Base-by-base conservation (phyloP, 2,329 filamentous ascomycete genomes). In the Septoria linicola region DNA sequence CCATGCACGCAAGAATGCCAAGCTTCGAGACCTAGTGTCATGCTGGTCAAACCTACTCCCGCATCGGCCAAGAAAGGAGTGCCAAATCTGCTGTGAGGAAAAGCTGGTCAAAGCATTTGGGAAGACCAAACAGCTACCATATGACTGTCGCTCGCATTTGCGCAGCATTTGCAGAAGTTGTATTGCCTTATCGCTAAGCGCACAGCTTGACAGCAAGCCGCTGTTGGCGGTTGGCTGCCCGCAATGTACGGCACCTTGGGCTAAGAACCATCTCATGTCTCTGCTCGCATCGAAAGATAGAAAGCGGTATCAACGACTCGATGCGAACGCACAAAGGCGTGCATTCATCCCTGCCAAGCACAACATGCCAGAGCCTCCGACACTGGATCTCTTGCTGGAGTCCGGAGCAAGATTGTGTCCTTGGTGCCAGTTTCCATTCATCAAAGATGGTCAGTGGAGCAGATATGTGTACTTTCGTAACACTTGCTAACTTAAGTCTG, bases 341-440 rank as follows among this genome's bases (percentile, higher is more conserved):
- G 16, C 32, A n/a, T 45, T 55, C 14, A 45, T 53, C n/a, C 52
- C 52, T 11, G n/a, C 8, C n/a, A 8, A 36, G 5, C 13, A 39
- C 23, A 36, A 51, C 13, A 39, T 49, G 39, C 52, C 52, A 3
- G 52, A 54, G 19, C 23, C 16, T 13, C n/a, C 30, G 5, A 54
- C 52, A 8, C 23, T 54, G 19, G 42, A 51, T 16, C 25, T 41
- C 17, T 31, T 54, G 41, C 39, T 54, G 13, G 35, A 31, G 2
- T 19, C 17, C 16, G 52, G 47, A 13, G 43, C 43, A 8, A 37
- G 52, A 11, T 41, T 54, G 35, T 54, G 52, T 43, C 52, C 52
- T 8, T 54, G 52, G 52, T 54, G 47, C 43, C 47, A 41, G 7
- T 54, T 42, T 43, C 47, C 52, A 10, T 51, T 54, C 35, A 30